These are phyloP conservation scores for Camelina neglecta DNA, from an alignment of 345 rosid genomes.

Conservation along the genomic window DNA sequence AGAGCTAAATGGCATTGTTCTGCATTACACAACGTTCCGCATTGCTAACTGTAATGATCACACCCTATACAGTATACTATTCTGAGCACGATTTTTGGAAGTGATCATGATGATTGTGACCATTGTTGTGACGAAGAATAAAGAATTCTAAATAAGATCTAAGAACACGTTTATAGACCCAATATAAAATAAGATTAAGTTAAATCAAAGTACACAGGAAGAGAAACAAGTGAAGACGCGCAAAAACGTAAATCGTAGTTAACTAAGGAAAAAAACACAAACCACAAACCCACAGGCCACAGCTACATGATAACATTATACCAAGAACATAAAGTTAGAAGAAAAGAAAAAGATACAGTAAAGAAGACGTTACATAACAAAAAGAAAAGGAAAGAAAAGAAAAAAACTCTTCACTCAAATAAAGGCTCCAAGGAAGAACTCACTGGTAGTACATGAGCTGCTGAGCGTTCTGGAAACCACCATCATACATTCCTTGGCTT, in stretches of 20 bases:
- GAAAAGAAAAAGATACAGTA: background rate
- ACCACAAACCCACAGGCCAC: conserved; percentile 21
- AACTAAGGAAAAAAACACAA: background rate
- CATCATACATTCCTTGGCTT: conserved; percentile 91
- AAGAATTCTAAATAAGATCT: background rate
- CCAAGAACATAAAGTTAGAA: conserved; percentile 19
- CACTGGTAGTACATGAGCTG: conserved; percentile 96
- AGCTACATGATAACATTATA: conserved; percentile 35
- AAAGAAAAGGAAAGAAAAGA: too few species aligned
- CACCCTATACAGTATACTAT: too few species aligned
- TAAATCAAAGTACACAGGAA: background rate
- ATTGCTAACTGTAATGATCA: too few species aligned
- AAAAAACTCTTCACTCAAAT: conserved; percentile 18
- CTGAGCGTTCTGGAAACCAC: conserved; percentile 90
- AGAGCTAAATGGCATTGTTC: background rate
- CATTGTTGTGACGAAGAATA: too few species aligned
- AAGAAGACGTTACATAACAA: conserved; percentile 18
- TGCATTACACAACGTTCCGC: background rate
- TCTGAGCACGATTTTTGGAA: too few species aligned
- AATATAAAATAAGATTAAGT: background rate
- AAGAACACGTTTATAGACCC: conserved; percentile 2
- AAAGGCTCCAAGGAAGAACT: conserved; percentile 21
- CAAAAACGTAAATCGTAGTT: conserved; percentile 6
- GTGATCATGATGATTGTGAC: too few species aligned
- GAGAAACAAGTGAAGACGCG: background rate